Conservation (phyloP, 176 grass and related monocot genomes). For the Rhynchospora breviuscula region DNA sequence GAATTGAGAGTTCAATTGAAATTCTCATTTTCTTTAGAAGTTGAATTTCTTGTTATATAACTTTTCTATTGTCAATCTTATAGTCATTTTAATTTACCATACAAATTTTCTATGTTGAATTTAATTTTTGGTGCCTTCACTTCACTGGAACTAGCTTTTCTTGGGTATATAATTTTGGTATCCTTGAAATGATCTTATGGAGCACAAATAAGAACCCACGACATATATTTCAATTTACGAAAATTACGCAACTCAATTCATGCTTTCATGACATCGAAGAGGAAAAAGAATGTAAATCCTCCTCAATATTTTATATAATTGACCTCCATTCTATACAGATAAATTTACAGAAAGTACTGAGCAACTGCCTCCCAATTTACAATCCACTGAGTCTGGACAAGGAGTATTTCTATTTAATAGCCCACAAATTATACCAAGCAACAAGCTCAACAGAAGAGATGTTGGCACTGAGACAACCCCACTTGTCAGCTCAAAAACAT, state of each 20-base stretch:
- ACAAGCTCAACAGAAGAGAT: slow-evolving; percentile 26
- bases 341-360: slow-evolving; percentile 86
- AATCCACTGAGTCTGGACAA: slow-evolving; percentile 42
- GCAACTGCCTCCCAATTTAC: background rate
- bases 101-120: background rate
- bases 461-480: slow-evolving; percentile 83
- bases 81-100: background rate
- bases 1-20: background rate
- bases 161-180: background rate
- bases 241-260: background rate
- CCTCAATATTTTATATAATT: background rate
- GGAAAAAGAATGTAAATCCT: background rate
- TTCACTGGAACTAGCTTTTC: background rate
- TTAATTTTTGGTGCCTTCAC: background rate
- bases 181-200: background rate
- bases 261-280: too few relatives aligned
- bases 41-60: too few relatives aligned
- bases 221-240: background rate
- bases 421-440: slow-evolving; percentile 32
- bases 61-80: background rate
- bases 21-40: background rate
- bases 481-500: slow-evolving; percentile 33
- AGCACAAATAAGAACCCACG: background rate
- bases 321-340: slow-evolving; percentile 41
- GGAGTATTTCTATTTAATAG: slow-evolving; percentile 65